Base-by-base conservation (phyloP, 768 basidiomycete species). In the Termitomyces sp. region DNA sequence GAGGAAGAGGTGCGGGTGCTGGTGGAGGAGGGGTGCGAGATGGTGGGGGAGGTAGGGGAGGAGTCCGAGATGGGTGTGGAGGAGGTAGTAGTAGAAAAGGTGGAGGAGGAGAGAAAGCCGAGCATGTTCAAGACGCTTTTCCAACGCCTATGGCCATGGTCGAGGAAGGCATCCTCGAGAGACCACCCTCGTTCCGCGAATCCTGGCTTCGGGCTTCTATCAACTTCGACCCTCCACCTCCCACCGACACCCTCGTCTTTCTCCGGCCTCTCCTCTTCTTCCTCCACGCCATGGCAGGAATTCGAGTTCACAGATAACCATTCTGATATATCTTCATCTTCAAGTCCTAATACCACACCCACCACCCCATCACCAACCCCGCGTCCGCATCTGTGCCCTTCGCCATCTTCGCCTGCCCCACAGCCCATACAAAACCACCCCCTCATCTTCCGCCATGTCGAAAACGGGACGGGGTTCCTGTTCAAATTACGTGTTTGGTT, bases 401-500 rank as follows among this genome's bases (percentile, higher is more conserved):
- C 44, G 11, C 22, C 5, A 1, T 45, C 44, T 12, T 11, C 22
- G 22, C 13, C 7, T 20, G 35, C n/a, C 6, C 50, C 4, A 13
- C 7, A 3, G 5, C n/a, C 50, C 6, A 15, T 3, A 40, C 7
- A 8, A 32, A 0, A 9, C 6, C 54, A 32, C 7, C 54, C 40
- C 7, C 28, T 44, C 7, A 18, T 55, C 9, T 20, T 33, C 12
- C 32, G 40, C 33, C 54, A 55, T 6, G 54, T 55, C 1, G 54
- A 55, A 32, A 55, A 55, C 32, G 54, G 54, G 3, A 55, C 40
- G 7, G 54, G 54, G 13, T 15, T 55, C 28, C 4, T 55, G 13
- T 55, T 55, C n/a, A 55, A 55, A 42, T 18, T 55, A 13, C 54
- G 54, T 15, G 40, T 55, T 13, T 55, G 39, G 54, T 20, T 55